Percentiles rank a stretch among this genome's conserved stretches.
Conservation (phyloP, 331 rosid genomes). For the Stylosanthes scabra region DNA sequence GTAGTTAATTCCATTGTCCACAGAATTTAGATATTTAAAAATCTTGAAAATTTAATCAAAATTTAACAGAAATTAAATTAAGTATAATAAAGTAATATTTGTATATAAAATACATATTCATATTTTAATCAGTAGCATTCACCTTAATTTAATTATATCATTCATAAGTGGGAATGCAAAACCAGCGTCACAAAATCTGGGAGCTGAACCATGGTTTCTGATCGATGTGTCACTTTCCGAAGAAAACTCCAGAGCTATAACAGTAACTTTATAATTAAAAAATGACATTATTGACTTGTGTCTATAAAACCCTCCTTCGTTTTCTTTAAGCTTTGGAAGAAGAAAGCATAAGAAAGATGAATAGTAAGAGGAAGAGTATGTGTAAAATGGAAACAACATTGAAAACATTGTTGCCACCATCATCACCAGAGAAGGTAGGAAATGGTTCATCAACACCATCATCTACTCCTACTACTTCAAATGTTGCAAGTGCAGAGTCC, state of each 20-base stretch:
- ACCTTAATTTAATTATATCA: no score
- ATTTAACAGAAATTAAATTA: no score
- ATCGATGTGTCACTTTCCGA: background rate
- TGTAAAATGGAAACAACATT: conserved; percentile 49
- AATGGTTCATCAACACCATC: background rate
- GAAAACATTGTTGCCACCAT: conserved; percentile 19
- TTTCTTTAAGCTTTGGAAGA: background rate
- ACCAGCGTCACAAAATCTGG: conserved; percentile 38
- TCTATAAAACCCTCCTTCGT: background rate
- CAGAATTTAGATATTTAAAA: no score
- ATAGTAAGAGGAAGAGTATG: conserved; percentile 10
- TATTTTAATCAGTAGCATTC: no score
- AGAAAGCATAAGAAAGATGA: conserved; percentile 18
- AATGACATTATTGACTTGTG: background rate
- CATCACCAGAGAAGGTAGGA: conserved; percentile 20
- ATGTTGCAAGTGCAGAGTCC: background rate
- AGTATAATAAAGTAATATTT: no score
- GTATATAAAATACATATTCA: no score
- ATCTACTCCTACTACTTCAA: background rate
- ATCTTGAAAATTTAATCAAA: no score
- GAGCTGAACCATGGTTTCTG: conserved; percentile 37
- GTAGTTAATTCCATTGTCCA: no score
- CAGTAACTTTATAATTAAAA: background rate
- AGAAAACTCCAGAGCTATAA: background rate
- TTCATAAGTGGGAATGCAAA: background rate